Evolutionary conservation across 2,329 filamentous ascomycete species (phyloP).

Genomic region (Phyllosticta ampelicida): DNA sequence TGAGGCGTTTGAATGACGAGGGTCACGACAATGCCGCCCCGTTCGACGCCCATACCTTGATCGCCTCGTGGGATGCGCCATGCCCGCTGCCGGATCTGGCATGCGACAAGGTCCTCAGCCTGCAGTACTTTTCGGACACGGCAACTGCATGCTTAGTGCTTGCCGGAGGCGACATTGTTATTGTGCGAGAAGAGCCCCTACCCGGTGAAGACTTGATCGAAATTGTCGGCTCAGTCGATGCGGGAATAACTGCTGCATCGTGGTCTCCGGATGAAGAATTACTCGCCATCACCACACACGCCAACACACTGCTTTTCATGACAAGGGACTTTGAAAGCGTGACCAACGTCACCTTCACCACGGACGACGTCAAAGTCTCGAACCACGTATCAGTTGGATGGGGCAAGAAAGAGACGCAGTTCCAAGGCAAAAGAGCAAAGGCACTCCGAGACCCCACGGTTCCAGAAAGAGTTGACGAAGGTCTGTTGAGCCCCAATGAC

Average conservation of each 20-base stretch:
- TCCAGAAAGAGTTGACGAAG: conserved; percentile 82
- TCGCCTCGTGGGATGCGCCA: conserved; percentile 84
- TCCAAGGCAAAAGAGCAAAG: conserved; percentile 80
- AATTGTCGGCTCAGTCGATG: conserved; percentile 89
- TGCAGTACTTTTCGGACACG: conserved; percentile 80
- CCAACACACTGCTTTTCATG: conserved; percentile 79
- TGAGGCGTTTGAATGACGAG: conserved; percentile 45
- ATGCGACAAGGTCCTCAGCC: conserved; percentile 62
- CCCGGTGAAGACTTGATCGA: conserved; percentile 71
- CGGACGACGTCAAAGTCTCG: conserved; percentile 73
- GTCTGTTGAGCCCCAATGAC: conserved; percentile 63
- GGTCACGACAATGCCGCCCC: conserved; percentile 16
- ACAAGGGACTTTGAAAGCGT: conserved; percentile 81
- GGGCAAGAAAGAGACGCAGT: conserved; percentile 98
- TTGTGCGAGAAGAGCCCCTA: conserved; percentile 62
- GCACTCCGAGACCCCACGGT: conserved; percentile 88
- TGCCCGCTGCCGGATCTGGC: conserved; percentile 65
- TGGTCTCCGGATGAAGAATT: conserved; percentile 97
- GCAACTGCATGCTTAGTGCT: conserved; percentile 71
- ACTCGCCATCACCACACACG: conserved; percentile 69
- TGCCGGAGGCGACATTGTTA: conserved; percentile 80
- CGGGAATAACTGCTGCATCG: conserved; percentile 74
- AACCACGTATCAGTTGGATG: conserved; percentile 95
- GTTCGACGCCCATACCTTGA: conserved; percentile 30
- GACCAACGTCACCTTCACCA: conserved; percentile 58